Conservation (phyloP, 352 stramenopile species). For the Paralagenidium karlingii region DNA sequence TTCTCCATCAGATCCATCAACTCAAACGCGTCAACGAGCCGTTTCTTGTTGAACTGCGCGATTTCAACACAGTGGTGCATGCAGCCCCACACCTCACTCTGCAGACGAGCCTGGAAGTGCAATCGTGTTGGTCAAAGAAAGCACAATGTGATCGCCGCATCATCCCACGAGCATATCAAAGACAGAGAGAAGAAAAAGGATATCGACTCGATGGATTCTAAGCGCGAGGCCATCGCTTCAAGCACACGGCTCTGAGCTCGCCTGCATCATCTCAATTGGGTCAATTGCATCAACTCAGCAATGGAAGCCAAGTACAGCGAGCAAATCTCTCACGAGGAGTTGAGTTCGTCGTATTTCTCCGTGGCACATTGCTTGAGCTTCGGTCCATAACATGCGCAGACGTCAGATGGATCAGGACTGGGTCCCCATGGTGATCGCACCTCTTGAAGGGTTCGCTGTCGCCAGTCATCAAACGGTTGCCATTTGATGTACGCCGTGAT, state of each 20-base stretch:
- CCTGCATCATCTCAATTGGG: slow-evolving; percentile 12
- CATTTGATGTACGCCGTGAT: slow-evolving; percentile 53
- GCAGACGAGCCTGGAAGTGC: slow-evolving; percentile 49
- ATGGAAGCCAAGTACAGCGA: too few relatives aligned
- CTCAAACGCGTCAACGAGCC: slow-evolving; percentile 52
- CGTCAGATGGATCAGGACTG: neutral
- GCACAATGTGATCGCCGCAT: too few relatives aligned
- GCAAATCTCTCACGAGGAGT: too few relatives aligned
- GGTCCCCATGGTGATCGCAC: slow-evolving; percentile 10
- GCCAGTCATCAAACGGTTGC: slow-evolving; percentile 65
- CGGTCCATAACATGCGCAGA: neutral
- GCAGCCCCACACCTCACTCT: slow-evolving; percentile 63
- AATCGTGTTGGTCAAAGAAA: too few relatives aligned
- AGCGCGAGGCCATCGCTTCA: slow-evolving; percentile 45
- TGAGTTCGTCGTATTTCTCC: slow-evolving; percentile 62
- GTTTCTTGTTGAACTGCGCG: slow-evolving; percentile 54
- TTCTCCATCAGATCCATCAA: slow-evolving; percentile 68
- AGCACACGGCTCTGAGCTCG: slow-evolving; percentile 55
- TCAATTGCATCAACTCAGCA: neutral
- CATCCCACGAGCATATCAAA: neutral
- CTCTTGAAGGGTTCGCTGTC: slow-evolving; percentile 73
- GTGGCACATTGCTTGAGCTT: slow-evolving; percentile 36
- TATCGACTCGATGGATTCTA: slow-evolving; percentile 45
- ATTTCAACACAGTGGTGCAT: slow-evolving; percentile 78
- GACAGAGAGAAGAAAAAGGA: too few relatives aligned